phyloP scores from a whole-genome alignment of 805 yeast species.

The Teunomyces pallodes region DNA sequence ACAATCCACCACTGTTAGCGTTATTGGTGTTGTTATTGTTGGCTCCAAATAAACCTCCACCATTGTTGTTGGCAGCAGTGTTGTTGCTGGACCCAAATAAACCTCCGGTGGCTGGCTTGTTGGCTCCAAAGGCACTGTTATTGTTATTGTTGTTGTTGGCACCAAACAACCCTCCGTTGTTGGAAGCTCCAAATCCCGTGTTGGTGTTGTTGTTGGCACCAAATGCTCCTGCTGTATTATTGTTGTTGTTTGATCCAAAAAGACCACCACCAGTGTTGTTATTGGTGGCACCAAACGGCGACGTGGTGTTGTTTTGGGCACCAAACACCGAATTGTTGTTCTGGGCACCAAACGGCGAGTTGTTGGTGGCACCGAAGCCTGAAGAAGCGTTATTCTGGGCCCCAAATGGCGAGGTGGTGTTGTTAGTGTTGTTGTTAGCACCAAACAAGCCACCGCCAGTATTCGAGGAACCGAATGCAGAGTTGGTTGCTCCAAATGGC shows the following conservation, averaged over 20 bases:
- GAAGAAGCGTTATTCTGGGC: slow-evolving; percentile 9
- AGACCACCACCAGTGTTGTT: slow-evolving; percentile 17
- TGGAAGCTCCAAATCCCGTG: slow-evolving; percentile 3
- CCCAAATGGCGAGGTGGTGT: slow-evolving; percentile 24
- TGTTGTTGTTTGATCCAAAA: slow-evolving; percentile 16
- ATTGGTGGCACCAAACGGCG: slow-evolving; percentile 2
- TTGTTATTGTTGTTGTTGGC: slow-evolving; percentile 9
- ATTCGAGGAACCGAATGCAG: slow-evolving; percentile 14
- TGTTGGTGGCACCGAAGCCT: slow-evolving; percentile 20
- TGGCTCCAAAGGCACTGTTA: slow-evolving; percentile 10
- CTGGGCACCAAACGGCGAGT: slow-evolving; percentile 15
- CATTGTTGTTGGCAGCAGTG: slow-evolving; percentile 4
- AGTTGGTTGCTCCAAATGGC: slow-evolving; percentile 10
- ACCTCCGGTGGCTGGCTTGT: slow-evolving; percentile 8
- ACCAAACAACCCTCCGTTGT: slow-evolving; percentile 22
- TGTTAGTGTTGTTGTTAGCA: slow-evolving; percentile 19
- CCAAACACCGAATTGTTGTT: slow-evolving; percentile 25
- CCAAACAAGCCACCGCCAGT: slow-evolving; percentile 39
- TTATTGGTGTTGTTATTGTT: slow-evolving; percentile 10
- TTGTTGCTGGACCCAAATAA: slow-evolving; percentile 6
- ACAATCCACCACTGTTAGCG: slow-evolving; percentile 28
- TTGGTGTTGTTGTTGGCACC: slow-evolving; percentile 11
- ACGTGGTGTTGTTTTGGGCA: slow-evolving; percentile 15
- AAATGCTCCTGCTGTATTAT: slow-evolving; percentile 9
- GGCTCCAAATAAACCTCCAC: slow-evolving; percentile 23